Evolutionary conservation across 2,329 filamentous ascomycete genomes (phyloP).

Genomic region (Raffaelea deltoideospora): DNA sequence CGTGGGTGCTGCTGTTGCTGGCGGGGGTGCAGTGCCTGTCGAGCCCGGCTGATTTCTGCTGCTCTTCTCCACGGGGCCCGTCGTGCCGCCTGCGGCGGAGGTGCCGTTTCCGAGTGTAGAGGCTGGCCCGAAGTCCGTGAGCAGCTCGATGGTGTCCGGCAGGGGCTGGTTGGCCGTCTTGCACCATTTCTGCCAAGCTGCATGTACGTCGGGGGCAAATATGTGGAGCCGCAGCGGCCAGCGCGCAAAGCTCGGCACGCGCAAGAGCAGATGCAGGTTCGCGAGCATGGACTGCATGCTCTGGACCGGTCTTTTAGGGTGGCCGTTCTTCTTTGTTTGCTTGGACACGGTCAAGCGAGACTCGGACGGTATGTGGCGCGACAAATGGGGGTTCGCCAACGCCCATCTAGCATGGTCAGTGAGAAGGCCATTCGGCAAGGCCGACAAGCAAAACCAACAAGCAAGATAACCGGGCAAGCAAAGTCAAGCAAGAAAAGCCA

Average conservation of each 20-base stretch:
- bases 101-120: too few species aligned
- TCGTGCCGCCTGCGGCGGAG: too few species aligned
- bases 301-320: conserved; percentile 39
- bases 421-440: too few species aligned
- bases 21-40: not conserved
- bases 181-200: conserved; percentile 50
- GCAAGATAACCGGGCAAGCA: too few species aligned
- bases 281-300: conserved; percentile 56
- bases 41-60: conserved; percentile 1
- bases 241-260: conserved; percentile 61
- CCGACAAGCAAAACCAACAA: too few species aligned
- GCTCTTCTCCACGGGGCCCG: too few species aligned
- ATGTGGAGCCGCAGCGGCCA: conserved; percentile 79
- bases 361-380: conserved; percentile 57
- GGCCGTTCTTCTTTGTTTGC: conserved; percentile 34
- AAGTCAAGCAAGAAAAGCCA: too few species aligned
- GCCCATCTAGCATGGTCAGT: too few species aligned
- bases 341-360: conserved; percentile 42
- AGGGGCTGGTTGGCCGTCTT: conserved; percentile 30
- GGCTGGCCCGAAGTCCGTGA: conserved; percentile 41
- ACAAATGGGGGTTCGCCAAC: conserved; percentile 70
- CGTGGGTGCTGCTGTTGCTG: conserved; percentile 1
- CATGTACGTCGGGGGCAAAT: conserved; percentile 55
- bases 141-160: conserved; percentile 32
- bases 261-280: conserved; percentile 67